Evolutionary conservation across 2,329 filamentous ascomycete species (phyloP), one percentile per base, ranked within the genome.

Genomic region (Pseudonectria foliicola): DNA sequence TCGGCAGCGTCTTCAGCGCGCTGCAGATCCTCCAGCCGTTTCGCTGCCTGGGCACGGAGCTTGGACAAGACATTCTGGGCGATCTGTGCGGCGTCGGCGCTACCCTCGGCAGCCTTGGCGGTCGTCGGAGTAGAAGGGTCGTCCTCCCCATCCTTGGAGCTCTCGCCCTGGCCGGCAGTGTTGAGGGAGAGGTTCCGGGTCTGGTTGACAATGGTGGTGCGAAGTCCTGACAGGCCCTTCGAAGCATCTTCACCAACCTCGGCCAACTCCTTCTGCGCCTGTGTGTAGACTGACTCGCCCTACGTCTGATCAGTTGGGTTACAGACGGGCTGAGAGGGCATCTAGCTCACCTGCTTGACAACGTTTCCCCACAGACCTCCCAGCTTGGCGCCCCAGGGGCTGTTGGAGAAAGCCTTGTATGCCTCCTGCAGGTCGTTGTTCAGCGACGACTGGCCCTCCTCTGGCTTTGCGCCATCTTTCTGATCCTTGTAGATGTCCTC

Each of bases 1-100:
- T 98, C 92, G 7, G 92, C 92, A 4, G 90, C 90, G 55, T 96
- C 90, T 62, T 98, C 92, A 10, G 90, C 92, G 49, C 79, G 78
- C 55, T 95, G 85, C 13, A 96, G 80, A 40, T 95, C 87, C 54
- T 86, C 92, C 39, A 96, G 67, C 31, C 87, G 77, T 62, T 87
- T 88, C 16, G 85, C 71, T 4, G 88, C 88, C 63, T 93, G 85
- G 13, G 70, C 63, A 38, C 80, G 77, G 57, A 96, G 77, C 29
- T 84, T 77, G 5, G 82, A 77, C 21, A 96, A 77, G 39, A 95
- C 80, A 10, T 78, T 73, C 45, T 77, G 73, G 3, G 70, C 68
- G 24, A 75, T 53, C 14, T 48, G 65, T 23, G 61, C 49, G 6
- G 64, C 59, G 16, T 71, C 66, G 32, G 70, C 67, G 7, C 65